Evolutionary conservation across 352 stramenopile species (phyloP).

Genomic region (Globisporangium irregulare): DNA sequence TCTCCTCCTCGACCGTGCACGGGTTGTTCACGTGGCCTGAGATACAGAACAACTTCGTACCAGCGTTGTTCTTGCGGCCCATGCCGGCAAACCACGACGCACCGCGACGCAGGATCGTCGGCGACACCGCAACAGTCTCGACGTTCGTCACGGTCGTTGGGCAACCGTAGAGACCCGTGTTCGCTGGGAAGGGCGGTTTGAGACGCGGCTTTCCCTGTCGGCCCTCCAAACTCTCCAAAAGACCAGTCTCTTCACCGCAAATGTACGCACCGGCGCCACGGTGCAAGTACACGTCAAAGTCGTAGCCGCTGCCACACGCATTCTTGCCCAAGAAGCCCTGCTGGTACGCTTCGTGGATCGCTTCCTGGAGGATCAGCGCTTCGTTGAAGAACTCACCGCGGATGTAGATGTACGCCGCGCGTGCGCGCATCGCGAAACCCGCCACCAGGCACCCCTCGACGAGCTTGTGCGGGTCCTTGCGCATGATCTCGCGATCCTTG

Average conservation of each 20-base stretch:
- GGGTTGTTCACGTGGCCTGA: conserved; percentile 99
- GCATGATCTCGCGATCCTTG: conserved; percentile 99
- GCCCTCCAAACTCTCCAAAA: conserved; percentile 98
- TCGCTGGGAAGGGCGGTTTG: conserved; percentile 99
- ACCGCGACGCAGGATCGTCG: conserved; percentile 97
- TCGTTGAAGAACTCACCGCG: conserved; percentile 99
- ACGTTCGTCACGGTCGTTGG: conserved; percentile 99
- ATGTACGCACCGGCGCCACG: conserved; percentile 99
- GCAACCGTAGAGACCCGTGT: conserved; percentile 98
- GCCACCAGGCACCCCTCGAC: conserved; percentile 98
- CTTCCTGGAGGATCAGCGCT: conserved; percentile 96
- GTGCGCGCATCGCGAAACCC: conserved; percentile 98
- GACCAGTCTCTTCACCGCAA: conserved; percentile 98
- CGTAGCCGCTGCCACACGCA: conserved; percentile 97
- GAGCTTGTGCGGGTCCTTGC: conserved; percentile 99
- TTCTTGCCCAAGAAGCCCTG: conserved; percentile 96
- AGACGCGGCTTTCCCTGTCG: conserved; percentile 97
- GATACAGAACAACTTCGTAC: conserved; percentile 99
- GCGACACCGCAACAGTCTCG: conserved; percentile 97
- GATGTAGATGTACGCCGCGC: conserved; percentile 99
- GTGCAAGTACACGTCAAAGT: conserved; percentile 99
- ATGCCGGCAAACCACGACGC: conserved; percentile 96
- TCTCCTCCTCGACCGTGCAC: conserved; percentile 98
- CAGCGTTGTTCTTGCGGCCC: conserved; percentile 97
- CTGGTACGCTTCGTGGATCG: conserved; percentile 99